Evolutionary conservation across 331 rosid genomes (phyloP).

Genomic region (Rhamnella rubrinervis): DNA sequence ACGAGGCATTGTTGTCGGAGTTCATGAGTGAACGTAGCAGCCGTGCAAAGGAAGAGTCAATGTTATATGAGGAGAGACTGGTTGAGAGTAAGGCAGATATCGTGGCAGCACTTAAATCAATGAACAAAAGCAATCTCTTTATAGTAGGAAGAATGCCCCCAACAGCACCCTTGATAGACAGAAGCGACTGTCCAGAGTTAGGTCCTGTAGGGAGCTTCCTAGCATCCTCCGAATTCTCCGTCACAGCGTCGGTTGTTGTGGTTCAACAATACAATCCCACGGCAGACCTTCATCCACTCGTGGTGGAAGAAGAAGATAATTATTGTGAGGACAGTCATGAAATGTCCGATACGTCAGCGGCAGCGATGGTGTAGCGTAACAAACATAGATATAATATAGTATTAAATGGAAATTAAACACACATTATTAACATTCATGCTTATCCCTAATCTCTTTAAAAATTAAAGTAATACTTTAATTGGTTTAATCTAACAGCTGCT

Average conservation of each 20-base stretch:
- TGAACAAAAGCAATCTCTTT: slow-evolving; percentile 46
- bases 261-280: slow-evolving; percentile 57
- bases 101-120: slow-evolving; percentile 33
- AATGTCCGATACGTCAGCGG: too few relatives aligned
- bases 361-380: too few relatives aligned
- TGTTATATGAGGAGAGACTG: slow-evolving; percentile 44
- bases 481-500: too few relatives aligned
- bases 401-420: too few relatives aligned
- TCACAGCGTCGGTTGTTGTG: slow-evolving; percentile 54
- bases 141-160: slow-evolving; percentile 65
- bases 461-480: too few relatives aligned
- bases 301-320: slow-evolving; percentile 33
- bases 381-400: too few relatives aligned
- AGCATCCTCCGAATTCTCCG: slow-evolving; percentile 53
- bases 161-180: slow-evolving; percentile 35
- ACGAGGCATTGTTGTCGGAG: slow-evolving; percentile 36
- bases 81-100: slow-evolving; percentile 47
- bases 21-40: slow-evolving; percentile 10
- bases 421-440: too few relatives aligned
- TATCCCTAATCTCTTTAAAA: too few relatives aligned
- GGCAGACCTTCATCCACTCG: slow-evolving; percentile 34
- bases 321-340: too few relatives aligned
- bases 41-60: slow-evolving; percentile 17
- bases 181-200: slow-evolving; percentile 54
- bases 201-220: slow-evolving; percentile 71